phyloP scores from a whole-genome alignment of 768 basidiomycete species.

The Termitomyces titanicus region DNA sequence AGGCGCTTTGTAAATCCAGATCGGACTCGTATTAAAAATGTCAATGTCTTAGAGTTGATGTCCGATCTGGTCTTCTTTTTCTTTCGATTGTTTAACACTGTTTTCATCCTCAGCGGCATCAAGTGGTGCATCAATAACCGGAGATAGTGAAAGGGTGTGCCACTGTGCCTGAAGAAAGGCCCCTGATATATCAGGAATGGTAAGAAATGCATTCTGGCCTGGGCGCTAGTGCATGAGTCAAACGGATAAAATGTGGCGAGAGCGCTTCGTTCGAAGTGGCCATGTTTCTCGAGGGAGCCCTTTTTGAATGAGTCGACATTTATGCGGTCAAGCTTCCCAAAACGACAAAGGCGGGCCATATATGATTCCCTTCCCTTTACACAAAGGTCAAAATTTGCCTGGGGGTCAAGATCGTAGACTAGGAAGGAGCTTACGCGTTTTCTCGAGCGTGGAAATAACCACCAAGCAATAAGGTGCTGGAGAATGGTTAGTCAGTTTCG shows the following conservation, averaged over 20 bases:
- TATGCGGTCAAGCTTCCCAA: conserved; percentile 55
- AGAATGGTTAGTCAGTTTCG: not conserved
- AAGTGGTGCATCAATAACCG: conserved; percentile 27
- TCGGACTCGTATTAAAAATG: conserved; percentile 57
- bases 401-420: too few relatives aligned
- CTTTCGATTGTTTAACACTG: not conserved
- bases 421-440: conserved; percentile 21
- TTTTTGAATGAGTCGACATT: conserved; percentile 34
- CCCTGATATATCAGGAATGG: conserved; percentile 41
- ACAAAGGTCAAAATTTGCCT: not conserved
- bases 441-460: conserved; percentile 37
- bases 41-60: conserved; percentile 22
- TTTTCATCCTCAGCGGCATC: not conserved
- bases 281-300: conserved; percentile 26
- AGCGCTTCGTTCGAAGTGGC: conserved; percentile 39
- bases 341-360: conserved; percentile 50
- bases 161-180: conserved; percentile 48
- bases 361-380: conserved; percentile 18
- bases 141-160: conserved; percentile 65
- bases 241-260: conserved; percentile 42
- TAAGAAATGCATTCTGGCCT: conserved; percentile 53
- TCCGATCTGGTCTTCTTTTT: not conserved
- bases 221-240: conserved; percentile 46
- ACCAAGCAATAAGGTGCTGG: conserved; percentile 34
- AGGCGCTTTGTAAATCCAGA: conserved; percentile 58